A percentile compares a stretch with the other conserved stretches of the same genome.
Evolutionary conservation across 345 rosid species (phyloP).

Genomic region (Populus euphratica): DNA sequence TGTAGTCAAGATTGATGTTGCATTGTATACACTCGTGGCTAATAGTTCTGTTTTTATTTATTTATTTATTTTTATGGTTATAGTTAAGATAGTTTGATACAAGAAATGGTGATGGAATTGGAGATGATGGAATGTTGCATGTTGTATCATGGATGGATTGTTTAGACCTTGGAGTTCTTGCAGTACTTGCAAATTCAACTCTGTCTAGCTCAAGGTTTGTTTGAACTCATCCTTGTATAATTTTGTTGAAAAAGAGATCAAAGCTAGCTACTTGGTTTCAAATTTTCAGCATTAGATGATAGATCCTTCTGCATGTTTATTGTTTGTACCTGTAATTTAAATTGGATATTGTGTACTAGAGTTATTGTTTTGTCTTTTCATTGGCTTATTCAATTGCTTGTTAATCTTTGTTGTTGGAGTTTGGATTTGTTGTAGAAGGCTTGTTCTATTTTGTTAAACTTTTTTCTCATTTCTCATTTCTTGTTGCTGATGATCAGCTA

Average conservation of each 20-base stretch:
- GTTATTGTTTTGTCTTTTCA: background rate
- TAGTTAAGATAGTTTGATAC: constrained; percentile 9
- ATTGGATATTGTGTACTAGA: background rate
- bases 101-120: constrained; percentile 1
- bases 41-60: background rate
- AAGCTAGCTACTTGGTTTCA: background rate
- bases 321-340: background rate
- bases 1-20: background rate
- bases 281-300: background rate
- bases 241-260: too few species aligned
- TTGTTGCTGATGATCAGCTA: constrained; percentile 20
- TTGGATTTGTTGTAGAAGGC: background rate
- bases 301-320: background rate
- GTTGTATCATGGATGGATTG: constrained; percentile 48
- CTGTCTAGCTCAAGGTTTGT: constrained; percentile 41
- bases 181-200: constrained; percentile 44
- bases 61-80: background rate
- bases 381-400: background rate
- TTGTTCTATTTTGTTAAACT: background rate
- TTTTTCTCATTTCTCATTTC: background rate
- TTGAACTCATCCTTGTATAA: background rate
- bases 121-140: constrained; percentile 35
- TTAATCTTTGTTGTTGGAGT: background rate
- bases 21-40: background rate
- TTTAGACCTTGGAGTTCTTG: constrained; percentile 40